These are phyloP conservation scores for Phytophthora brassicae DNA, from an alignment of 352 stramenopile species.

Conservation along the genomic window DNA sequence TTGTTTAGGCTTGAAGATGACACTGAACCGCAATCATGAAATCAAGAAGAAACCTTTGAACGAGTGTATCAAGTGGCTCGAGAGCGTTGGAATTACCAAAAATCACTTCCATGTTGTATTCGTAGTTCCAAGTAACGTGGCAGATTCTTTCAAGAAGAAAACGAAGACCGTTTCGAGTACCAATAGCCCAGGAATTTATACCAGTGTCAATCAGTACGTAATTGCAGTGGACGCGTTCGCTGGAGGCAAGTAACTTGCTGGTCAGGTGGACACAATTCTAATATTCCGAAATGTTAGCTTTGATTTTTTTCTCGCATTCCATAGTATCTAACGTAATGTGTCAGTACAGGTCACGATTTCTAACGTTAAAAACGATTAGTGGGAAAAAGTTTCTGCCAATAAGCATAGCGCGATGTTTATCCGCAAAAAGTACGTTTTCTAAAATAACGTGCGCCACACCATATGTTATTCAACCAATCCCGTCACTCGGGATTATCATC, in stretches of 20 bases:
- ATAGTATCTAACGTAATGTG: too few species aligned
- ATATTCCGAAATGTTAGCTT: too few species aligned
- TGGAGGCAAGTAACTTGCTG: too few species aligned
- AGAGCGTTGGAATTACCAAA: constrained; percentile 1
- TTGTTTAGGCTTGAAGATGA: constrained; percentile 18
- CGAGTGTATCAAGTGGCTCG: constrained; percentile 6
- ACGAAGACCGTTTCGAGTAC: not conserved
- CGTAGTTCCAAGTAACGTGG: constrained; percentile 13
- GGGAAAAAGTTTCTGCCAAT: too few species aligned
- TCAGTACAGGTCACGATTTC: too few species aligned
- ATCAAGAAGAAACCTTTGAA: constrained; percentile 16
- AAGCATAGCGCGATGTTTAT: too few species aligned
- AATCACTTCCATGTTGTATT: constrained; percentile 10
- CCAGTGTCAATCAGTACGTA: constrained; percentile 14
- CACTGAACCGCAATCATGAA: constrained; percentile 17
- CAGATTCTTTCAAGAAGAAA: constrained; percentile 8
- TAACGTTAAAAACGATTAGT: too few species aligned
- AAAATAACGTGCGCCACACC: constrained; percentile 1
- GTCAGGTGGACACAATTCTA: too few species aligned
- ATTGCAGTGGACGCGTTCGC: not conserved
- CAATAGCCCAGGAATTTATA: constrained; percentile 3
- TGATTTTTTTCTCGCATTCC: too few species aligned
- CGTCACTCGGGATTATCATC: not conserved
- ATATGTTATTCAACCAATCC: not conserved
- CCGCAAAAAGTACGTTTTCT: too few species aligned